A percentile compares a stretch with the other conserved stretches of the same genome.
Conservation (phyloP, 139 green algal genomes). For the Chlamydomonas incerta region DNA sequence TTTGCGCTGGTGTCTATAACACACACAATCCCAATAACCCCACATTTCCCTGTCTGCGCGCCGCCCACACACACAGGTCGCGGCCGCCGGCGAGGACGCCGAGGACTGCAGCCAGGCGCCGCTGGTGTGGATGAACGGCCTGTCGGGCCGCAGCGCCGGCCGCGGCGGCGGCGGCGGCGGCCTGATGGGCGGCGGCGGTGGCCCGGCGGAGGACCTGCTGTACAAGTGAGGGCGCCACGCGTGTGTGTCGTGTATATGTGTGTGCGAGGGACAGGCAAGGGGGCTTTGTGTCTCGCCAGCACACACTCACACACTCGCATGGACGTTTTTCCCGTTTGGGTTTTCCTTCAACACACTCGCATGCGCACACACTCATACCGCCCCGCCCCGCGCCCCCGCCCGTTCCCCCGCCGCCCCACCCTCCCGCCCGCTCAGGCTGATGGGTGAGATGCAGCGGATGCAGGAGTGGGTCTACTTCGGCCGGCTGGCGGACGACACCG, state of each 20-base stretch:
- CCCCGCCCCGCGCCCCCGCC: neutral
- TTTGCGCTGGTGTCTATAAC: too few relatives aligned
- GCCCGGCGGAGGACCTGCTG: constrained; percentile 48
- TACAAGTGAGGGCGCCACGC: constrained; percentile 31
- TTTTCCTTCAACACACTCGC: too few relatives aligned
- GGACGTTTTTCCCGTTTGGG: too few relatives aligned
- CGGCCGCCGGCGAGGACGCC: neutral
- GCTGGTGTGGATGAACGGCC: constrained; percentile 59
- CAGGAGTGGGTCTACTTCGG: constrained; percentile 73
- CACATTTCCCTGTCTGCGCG: too few relatives aligned
- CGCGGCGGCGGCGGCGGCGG: too few relatives aligned
- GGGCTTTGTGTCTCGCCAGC: too few relatives aligned
- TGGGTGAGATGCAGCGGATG: constrained; percentile 47
- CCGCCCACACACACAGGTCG: too few relatives aligned
- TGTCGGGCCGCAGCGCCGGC: neutral
- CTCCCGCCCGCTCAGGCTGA: neutral
- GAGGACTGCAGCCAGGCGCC: neutral
- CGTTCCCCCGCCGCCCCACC: too few relatives aligned
- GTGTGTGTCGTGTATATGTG: neutral
- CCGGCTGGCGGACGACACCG: constrained; percentile 47
- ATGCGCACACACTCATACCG: too few relatives aligned
- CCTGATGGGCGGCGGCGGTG: neutral
- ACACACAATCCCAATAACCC: too few relatives aligned
- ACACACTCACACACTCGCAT: too few relatives aligned
- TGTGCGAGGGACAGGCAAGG: too few relatives aligned